Conservation (phyloP, 75 land plant species). For the Sequoiadendron giganteum region DNA sequence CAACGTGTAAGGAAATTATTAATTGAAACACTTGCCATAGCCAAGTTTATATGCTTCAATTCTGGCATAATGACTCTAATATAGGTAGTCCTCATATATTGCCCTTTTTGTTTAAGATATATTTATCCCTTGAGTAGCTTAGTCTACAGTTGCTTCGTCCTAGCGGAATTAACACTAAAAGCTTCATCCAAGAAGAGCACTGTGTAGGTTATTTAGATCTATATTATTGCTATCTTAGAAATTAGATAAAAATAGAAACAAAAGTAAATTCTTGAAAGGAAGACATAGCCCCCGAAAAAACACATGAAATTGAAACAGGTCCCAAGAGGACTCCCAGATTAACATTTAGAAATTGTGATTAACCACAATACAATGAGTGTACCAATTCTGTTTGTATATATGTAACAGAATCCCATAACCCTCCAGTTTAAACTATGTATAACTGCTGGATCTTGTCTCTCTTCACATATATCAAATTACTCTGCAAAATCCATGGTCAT, state of each 20-base stretch:
- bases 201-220: neutral
- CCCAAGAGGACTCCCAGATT: neutral
- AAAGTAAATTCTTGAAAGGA: neutral
- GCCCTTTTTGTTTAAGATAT: neutral
- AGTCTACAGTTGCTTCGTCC: too few species aligned
- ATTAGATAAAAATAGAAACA: neutral
- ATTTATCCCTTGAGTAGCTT: neutral
- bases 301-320: neutral
- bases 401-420: neutral
- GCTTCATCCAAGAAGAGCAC: neutral
- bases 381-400: neutral
- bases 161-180: too few species aligned
- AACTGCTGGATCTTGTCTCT: neutral
- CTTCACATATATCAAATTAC: neutral
- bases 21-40: neutral
- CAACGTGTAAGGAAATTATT: neutral
- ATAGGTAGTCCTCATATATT: neutral
- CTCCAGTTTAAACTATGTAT: neutral
- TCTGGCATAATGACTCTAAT: too few species aligned
- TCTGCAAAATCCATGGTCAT: neutral
- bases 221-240: too few species aligned
- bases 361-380: neutral
- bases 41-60: neutral
- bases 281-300: neutral
- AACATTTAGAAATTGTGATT: neutral